These are phyloP conservation scores for Cryptosporidium ryanae DNA, from an alignment of 169 alveolate species.

Conservation along the genomic window DNA sequence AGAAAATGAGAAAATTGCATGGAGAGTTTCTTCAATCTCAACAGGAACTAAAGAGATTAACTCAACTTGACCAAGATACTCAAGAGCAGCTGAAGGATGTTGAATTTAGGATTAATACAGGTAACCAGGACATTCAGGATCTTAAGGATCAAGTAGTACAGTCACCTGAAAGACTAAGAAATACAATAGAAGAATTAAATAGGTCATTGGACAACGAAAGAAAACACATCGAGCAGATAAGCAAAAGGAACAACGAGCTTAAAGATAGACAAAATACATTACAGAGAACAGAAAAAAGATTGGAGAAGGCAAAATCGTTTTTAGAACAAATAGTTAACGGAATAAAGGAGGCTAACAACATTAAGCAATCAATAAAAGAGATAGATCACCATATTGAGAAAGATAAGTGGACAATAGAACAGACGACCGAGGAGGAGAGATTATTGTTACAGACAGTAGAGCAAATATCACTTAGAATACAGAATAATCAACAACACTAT, in stretches of 20 bases:
- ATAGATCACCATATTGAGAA: constrained; percentile 71
- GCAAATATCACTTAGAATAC: constrained; percentile 58
- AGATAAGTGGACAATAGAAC: constrained; percentile 74
- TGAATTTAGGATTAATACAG: constrained; percentile 46
- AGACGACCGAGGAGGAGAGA: constrained; percentile 61
- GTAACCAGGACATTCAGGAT: constrained; percentile 68
- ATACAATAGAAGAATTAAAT: constrained; percentile 59
- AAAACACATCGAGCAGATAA: constrained; percentile 48
- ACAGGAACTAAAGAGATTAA: constrained; percentile 62
- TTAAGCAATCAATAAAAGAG: constrained; percentile 59
- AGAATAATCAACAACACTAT: constrained; percentile 70
- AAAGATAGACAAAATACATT: constrained; percentile 46
- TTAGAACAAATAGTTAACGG: constrained; percentile 34
- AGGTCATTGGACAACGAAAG: constrained; percentile 58
- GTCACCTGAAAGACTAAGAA: constrained; percentile 60
- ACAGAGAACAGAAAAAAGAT: constrained; percentile 58
- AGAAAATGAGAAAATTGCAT: constrained; percentile 58
- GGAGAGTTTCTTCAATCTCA: constrained; percentile 65
- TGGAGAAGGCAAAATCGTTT: constrained; percentile 43
- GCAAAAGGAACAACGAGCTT: constrained; percentile 46
- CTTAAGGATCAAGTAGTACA: constrained; percentile 68
- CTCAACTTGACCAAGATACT: constrained; percentile 45
- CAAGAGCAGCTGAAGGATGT: constrained; percentile 60
- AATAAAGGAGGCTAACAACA: constrained; percentile 61
- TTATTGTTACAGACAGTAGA: constrained; percentile 57